A percentile compares a stretch with the other conserved stretches of the same genome.
These are phyloP conservation scores for sunflower (Helianthus annuus) DNA, from an alignment of 129 eudicot species.

Conservation along the genomic window DNA sequence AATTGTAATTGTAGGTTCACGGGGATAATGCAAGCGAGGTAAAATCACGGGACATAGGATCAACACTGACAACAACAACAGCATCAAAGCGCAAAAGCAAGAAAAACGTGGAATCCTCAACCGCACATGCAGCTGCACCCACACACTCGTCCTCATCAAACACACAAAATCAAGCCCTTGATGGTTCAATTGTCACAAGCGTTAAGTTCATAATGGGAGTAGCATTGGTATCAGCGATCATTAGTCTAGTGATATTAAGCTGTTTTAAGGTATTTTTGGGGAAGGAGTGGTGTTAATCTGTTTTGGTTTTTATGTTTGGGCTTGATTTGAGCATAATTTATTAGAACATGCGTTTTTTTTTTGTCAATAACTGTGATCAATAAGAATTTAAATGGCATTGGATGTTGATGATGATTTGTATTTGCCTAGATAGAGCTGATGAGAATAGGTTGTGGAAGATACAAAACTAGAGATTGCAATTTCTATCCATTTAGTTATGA, in stretches of 20 bases:
- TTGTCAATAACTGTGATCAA: slow-evolving; percentile 28
- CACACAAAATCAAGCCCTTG: slow-evolving; percentile 32
- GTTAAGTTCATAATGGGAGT: slow-evolving; percentile 67
- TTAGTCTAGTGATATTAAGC: slow-evolving; percentile 71
- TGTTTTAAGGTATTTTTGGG: neutral
- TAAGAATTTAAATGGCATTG: slow-evolving; percentile 23
- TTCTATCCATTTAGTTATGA: too few relatives aligned
- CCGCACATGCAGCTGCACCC: slow-evolving; percentile 26
- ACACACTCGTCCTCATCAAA: slow-evolving; percentile 26
- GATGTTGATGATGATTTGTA: slow-evolving; percentile 5
- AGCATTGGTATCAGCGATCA: slow-evolving; percentile 68
- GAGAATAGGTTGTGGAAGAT: too few relatives aligned
- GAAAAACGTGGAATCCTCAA: slow-evolving; percentile 55
- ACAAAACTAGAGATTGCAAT: too few relatives aligned
- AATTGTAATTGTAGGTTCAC: neutral
- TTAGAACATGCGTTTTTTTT: neutral
- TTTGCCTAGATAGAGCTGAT: neutral
- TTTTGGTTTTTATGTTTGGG: slow-evolving; percentile 25
- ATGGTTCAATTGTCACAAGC: slow-evolving; percentile 49
- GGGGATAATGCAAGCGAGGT: slow-evolving; percentile 21
- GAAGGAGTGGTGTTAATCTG: slow-evolving; percentile 25
- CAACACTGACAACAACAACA: slow-evolving; percentile 41
- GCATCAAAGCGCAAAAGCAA: slow-evolving; percentile 71
- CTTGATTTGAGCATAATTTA: slow-evolving; percentile 13
- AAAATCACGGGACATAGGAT: slow-evolving; percentile 63